Evolutionary conservation across 192 early-diverging fungal species (phyloP), one percentile per base, ranked within the genome.

Genomic region (Linnemannia schmuckeri): DNA sequence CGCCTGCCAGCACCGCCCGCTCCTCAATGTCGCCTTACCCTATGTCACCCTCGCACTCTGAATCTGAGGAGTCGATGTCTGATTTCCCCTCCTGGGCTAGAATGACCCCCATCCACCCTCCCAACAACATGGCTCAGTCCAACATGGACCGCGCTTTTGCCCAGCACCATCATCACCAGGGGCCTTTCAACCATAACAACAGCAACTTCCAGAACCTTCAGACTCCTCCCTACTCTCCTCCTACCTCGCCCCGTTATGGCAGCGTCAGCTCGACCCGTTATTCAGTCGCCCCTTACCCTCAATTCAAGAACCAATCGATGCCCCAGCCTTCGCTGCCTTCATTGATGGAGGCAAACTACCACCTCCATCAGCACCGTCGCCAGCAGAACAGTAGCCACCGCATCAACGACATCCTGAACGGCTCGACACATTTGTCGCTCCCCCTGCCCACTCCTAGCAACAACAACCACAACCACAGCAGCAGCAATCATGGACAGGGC

Each of bases 21-120:
- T 81, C 79, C 6, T 87, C 85, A 17, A 81, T 87, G 79, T 87
- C 85, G 8, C 85, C 85, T 22, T 87, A 81, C 46, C 84, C 84
- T 7, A 80, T 73, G 84, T 86, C 84, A 0, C 84, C 84, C 4
- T 86, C 75, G 22, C 63, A 79, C 69, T 79, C 77, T 2, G 85
- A 87, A 52, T 81, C 85, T 4, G 85, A 87, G 55, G 85, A 78
- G 42, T 76, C 85, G 15, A 71, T 75, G 63, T 37, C 44, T 37
- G 85, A 87, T 27, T 70, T 78, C 33, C 85, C 85, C 20, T 78
- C 85, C 6, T 87, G 85, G 85, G 85, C 79, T 5, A 87, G 76
- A 42, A 87, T 87, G 85, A 81, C 85, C 1, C 85, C 85, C 1
- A 87, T 87, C 72, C 79, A 87, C 57, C 76, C 79, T 69, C 75